Evolutionary conservation across 345 rosid genomes (phyloP), one percentile per base, ranked within the genome.

Genomic region (Eucalyptus erythrocorys): DNA sequence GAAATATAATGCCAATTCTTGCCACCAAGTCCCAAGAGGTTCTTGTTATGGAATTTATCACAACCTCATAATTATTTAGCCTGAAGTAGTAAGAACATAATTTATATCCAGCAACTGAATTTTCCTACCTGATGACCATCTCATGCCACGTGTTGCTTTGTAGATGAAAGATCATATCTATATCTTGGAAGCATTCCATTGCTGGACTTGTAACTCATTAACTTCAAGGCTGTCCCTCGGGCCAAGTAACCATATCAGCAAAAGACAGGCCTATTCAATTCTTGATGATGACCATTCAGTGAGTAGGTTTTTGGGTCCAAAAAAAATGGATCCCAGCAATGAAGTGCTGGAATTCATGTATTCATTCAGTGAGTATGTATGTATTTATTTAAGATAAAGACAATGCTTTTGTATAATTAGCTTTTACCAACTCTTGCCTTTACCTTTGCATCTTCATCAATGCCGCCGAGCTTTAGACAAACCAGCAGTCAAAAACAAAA

Each of bases 391-490:
- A 76, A 76, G 47, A 76, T 40, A 2, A 37, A 76, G 82, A 76
- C 47, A 11, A 37, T 76, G 82, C 82, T 40, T 76, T 76, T 40
- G 47, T 30, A 45, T 79, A 80, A 64, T 68, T 89, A 85, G 53
- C 88, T 91, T 85, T 89, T 86, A 88, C 89, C 89, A 90, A 86
- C 90, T 81, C 42, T 19, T 68, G 26, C 79, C 92, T 92, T 93
- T 91, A 55, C 87, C 94, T 92, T 94, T 93, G 91, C 93, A 90
- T 91, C 92, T 90, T 89, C 89, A 92, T 93, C 91, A 93, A 89
- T 92, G 86, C 87, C 87, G 6, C 92, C 42, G 6, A 90, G 88
- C 94, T 93, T 95, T 92, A 90, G 86, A 87, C 90, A 89, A 86
- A 40, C 93, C 92, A 86, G 53, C 64, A 87, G 93, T 93, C 95